Percentiles rank a stretch among this genome's conserved stretches.
Conservation (phyloP, 192 early-diverging fungal genomes). For the Coemansia aciculifera region DNA sequence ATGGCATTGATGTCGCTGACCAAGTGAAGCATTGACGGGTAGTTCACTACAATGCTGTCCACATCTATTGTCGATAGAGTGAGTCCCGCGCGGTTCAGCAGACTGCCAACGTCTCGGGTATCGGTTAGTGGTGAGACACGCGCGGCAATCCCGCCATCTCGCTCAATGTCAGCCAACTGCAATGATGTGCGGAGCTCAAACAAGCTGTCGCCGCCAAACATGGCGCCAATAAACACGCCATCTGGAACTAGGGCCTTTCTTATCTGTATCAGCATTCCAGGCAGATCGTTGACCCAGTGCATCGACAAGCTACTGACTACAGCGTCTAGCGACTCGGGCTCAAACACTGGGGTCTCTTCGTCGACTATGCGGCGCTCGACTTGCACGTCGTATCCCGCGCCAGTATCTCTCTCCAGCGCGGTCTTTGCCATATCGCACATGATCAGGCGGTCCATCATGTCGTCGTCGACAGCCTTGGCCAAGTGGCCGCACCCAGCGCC, state of each 20-base stretch:
- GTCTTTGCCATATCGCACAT: constrained; percentile 83
- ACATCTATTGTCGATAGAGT: constrained; percentile 91
- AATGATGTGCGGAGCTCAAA: constrained; percentile 90
- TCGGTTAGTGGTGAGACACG: constrained; percentile 90
- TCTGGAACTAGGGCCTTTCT: constrained; percentile 83
- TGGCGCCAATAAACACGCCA: constrained; percentile 88
- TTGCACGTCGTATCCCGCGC: constrained; percentile 61
- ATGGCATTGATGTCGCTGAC: constrained; percentile 86
- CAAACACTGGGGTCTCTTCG: constrained; percentile 82
- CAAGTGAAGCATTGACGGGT: constrained; percentile 89
- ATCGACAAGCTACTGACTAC: constrained; percentile 82
- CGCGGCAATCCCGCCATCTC: constrained; percentile 85
- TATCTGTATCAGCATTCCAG: constrained; percentile 80
- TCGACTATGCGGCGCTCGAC: constrained; percentile 79
- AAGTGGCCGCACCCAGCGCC: constrained; percentile 89
- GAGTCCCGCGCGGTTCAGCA: constrained; percentile 83
- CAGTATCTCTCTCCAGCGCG: constrained; percentile 51
- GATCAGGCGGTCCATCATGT: constrained; percentile 79
- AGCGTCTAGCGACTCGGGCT: constrained; percentile 81
- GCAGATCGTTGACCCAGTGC: constrained; percentile 98
- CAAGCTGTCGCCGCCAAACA: constrained; percentile 95
- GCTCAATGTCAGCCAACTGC: constrained; percentile 89
- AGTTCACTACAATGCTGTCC: constrained; percentile 88
- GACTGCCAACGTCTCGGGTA: constrained; percentile 71
- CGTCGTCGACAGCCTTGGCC: constrained; percentile 75